phyloP scores from a whole-genome alignment of 306 rosid genomes.

The Abrus pulchellus region DNA sequence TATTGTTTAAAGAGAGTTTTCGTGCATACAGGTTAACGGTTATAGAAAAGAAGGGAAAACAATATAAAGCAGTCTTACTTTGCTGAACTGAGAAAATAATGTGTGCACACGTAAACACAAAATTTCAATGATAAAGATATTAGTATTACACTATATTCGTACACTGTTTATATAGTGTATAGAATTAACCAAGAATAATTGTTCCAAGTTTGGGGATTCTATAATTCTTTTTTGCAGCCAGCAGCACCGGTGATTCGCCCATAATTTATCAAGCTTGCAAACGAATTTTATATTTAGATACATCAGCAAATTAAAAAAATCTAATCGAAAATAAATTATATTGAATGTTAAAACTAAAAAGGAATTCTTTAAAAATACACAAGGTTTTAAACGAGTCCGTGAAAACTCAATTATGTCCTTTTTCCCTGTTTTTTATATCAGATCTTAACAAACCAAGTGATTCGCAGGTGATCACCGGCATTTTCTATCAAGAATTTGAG shows the following conservation, averaged over 20 bases:
- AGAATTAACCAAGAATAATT: background rate
- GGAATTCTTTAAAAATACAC: background rate
- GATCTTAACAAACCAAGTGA: background rate
- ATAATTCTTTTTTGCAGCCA: background rate
- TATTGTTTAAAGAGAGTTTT: background rate
- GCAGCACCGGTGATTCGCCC: background rate
- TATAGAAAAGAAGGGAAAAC: background rate
- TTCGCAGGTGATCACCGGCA: background rate
- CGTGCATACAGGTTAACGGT: background rate
- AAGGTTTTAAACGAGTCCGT: background rate
- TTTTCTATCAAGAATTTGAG: background rate
- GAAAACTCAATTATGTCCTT: background rate
- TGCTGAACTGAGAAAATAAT: background rate
- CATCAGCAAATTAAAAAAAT: background rate
- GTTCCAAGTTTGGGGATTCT: background rate
- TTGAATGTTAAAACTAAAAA: background rate
- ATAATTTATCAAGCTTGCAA: background rate
- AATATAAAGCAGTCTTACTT: background rate
- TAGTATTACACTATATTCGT: background rate
- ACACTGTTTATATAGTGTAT: background rate
- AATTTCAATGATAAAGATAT: background rate
- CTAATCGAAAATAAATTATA: background rate
- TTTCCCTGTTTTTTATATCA: background rate
- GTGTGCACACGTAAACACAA: background rate
- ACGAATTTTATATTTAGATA: background rate